Evolutionary conservation across 2,329 filamentous ascomycete species (phyloP), one percentile per base, ranked within the genome.

Genomic region (Phialophora macrospora): DNA sequence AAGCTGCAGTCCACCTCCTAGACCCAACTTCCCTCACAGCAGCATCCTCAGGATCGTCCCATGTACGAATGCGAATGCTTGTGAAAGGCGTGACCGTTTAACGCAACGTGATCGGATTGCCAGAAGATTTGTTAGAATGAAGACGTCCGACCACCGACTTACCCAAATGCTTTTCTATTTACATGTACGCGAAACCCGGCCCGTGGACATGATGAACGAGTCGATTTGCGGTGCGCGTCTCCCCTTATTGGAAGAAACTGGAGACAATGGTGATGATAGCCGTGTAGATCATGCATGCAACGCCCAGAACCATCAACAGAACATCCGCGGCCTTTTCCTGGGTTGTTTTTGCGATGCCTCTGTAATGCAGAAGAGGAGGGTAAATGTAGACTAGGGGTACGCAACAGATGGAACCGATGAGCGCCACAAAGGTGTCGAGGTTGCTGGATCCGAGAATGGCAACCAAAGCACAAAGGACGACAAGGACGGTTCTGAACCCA

Each of bases 371-470:
- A 68, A 83, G 88, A 0, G 90, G 84, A 51, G 90, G 90, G 73
- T 92, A 92, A 65, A 92, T 90, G 76, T 92, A 92, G 11, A 92
- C 89, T 69, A 92, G 77, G 14, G 90, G 90, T 61, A 92, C 88
- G 71, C 90, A 92, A 1, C 89, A 89, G 73, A 90, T 87, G 44
- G 85, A 88, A 12, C 90, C 90, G 69, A 92, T 91, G 55, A 92
- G 78, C 0, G 89, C 87, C 12, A 92, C 89, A 70, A 92, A 92
- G 68, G 89, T 88, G 76, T 92, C 89, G 67, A 92, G 79, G 74
- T 91, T 88, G 49, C 83, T 87, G 0, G 89, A 87, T 17, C 89
- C 89, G 1, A 86, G 71, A 12, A 89, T 85, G 17, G 88, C 83
- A 51, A 92, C 80, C 22, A 80, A 79, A 8, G 86, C 86, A 68